Conservation (phyloP, 352 stramenopile species). For the Thraustochytrium striatum region DNA sequence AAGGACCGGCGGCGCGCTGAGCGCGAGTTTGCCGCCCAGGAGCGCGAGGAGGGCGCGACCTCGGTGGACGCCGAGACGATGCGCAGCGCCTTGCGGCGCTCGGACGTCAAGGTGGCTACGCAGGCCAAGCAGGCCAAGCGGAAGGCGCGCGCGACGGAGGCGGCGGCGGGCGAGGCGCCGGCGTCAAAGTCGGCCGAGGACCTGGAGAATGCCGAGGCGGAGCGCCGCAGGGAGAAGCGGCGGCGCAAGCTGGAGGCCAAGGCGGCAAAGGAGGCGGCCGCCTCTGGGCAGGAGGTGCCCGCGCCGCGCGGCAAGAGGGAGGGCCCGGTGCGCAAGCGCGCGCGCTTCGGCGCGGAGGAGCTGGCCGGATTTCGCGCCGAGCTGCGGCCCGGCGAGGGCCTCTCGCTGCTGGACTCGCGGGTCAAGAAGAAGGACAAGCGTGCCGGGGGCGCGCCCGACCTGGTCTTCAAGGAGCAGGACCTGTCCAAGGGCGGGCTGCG, state of each 20-base stretch:
- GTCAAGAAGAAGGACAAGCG: slow-evolving; percentile 18
- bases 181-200: background rate
- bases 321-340: background rate
- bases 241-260: background rate
- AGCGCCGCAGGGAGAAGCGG: background rate
- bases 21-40: background rate
- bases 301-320: background rate
- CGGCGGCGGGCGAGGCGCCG: background rate
- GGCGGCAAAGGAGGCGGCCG: background rate
- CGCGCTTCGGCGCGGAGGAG: background rate
- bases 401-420: slow-evolving; percentile 23
- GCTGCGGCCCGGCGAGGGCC: slow-evolving; percentile 1
- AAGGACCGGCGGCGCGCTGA: background rate
- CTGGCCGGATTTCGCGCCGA: slow-evolving; percentile 21
- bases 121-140: background rate
- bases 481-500: slow-evolving; percentile 39
- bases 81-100: background rate
- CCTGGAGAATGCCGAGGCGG: background rate
- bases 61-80: background rate
- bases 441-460: background rate
- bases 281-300: background rate
- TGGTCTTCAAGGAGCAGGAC: slow-evolving; percentile 45
- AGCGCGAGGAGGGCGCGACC: background rate
- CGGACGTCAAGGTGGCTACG: background rate
- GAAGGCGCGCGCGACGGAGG: background rate